Conservation (phyloP, 2,329 filamentous ascomycete genomes). For the Colletotrichum phormii region DNA sequence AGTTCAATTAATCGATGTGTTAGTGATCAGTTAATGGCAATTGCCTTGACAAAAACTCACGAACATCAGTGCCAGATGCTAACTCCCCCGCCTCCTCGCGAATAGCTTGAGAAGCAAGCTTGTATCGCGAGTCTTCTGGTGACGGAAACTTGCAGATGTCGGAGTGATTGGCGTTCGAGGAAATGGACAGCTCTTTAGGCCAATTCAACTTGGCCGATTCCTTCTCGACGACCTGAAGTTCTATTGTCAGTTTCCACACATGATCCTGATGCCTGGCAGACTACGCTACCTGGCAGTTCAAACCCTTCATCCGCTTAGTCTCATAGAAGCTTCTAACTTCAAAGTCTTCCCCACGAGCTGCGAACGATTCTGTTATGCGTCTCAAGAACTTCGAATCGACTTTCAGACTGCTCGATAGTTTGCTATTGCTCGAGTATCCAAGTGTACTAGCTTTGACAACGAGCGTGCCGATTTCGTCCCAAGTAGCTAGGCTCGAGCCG, state of each 20-base stretch:
- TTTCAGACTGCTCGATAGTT: fast-evolving
- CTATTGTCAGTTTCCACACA: background rate
- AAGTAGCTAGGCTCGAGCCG: fast-evolving
- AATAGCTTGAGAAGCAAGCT: background rate
- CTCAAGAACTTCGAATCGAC: background rate
- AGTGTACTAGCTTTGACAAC: background rate
- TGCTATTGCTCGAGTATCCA: background rate
- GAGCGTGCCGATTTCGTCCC: background rate
- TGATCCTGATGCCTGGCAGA: fast-evolving
- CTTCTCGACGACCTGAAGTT: background rate
- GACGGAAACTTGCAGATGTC: background rate
- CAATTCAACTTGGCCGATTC: background rate
- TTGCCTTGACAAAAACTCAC: background rate
- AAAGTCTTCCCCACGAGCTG: background rate
- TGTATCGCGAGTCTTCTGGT: background rate
- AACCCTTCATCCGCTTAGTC: fast-evolving
- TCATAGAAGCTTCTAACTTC: background rate
- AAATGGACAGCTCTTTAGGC: background rate
- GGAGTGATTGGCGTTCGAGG: background rate
- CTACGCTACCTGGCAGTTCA: background rate
- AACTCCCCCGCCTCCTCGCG: no score
- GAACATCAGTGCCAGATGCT: background rate
- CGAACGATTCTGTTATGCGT: fast-evolving
- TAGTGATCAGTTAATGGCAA: background rate
- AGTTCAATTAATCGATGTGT: background rate